phyloP scores from a whole-genome alignment of 805 yeast genomes.

The Candida sonorensis region DNA sequence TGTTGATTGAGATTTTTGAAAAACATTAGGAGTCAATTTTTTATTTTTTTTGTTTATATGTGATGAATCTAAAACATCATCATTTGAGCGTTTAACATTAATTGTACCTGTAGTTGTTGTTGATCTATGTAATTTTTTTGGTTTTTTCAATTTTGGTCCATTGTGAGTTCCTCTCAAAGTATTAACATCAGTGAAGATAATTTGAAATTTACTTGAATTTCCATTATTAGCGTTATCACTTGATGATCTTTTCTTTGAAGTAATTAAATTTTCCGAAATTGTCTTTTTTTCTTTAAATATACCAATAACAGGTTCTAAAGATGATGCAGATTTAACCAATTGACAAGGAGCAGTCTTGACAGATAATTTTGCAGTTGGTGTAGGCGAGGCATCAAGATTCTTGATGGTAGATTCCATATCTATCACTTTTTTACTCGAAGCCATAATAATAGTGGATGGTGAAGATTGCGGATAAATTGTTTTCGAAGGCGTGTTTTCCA shows the following conservation, averaged over 20 bases:
- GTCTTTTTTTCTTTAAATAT: conserved; percentile 25
- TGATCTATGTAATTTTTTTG: conserved; percentile 13
- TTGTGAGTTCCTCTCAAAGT: conserved; percentile 19
- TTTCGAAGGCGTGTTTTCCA: conserved; percentile 16
- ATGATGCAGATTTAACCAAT: conserved; percentile 20
- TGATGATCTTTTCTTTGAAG: conserved; percentile 7
- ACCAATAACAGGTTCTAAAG: conserved; percentile 27
- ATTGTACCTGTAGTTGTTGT: conserved; percentile 10
- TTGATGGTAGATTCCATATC: conserved; percentile 2
- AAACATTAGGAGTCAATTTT: no score
- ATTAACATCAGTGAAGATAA: conserved; percentile 37
- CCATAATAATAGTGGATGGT: conserved; percentile 28
- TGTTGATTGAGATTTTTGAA: no score
- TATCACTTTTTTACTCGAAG: conserved; percentile 19
- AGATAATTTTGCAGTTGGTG: conserved; percentile 26
- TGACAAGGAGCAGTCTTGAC: conserved; percentile 21
- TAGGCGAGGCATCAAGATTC: conserved; percentile 22
- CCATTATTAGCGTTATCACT: conserved; percentile 25
- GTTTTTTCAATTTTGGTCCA: conserved; percentile 6
- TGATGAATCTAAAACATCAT: no score
- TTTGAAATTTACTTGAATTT: conserved; percentile 40
- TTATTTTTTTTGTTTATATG: background rate
- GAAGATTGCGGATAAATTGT: conserved; percentile 21
- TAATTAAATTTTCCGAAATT: no score
- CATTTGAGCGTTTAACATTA: background rate